A percentile compares a stretch with the other conserved stretches of the same genome.
These are phyloP conservation scores for Calonectria pseudoreteaudii DNA, from an alignment of 2,329 filamentous ascomycete genomes.

Conservation along the genomic window DNA sequence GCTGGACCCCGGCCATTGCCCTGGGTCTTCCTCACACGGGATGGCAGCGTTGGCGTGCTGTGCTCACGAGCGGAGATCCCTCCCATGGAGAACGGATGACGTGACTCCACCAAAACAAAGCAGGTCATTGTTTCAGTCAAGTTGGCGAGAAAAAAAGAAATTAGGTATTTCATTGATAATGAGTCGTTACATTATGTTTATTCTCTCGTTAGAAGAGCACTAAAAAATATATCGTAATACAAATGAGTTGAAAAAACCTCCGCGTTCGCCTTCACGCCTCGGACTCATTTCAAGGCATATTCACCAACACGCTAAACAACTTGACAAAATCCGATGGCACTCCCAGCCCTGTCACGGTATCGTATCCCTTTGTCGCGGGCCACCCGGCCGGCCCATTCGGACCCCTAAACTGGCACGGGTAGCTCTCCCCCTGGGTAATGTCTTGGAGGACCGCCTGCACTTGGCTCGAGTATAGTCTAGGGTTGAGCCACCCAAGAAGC, in stretches of 20 bases:
- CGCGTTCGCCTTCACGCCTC: not conserved
- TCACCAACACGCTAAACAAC: constrained; percentile 49
- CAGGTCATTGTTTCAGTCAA: not conserved
- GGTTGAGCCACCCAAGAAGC: constrained; percentile 66
- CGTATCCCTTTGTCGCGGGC: constrained; percentile 58
- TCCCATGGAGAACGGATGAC: not conserved
- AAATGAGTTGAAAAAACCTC: not conserved
- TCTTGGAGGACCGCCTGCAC: constrained; percentile 55
- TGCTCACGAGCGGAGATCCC: not conserved
- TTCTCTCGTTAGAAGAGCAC: not conserved
- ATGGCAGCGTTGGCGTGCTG: not conserved
- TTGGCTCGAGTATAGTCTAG: constrained; percentile 55
- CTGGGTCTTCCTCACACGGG: not conserved
- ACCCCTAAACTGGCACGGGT: constrained; percentile 52
- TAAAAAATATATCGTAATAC: not conserved
- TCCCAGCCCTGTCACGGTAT: constrained; percentile 63
- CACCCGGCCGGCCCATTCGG: constrained; percentile 55
- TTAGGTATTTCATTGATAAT: not conserved
- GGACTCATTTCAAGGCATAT: constrained; percentile 26
- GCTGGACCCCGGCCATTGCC: not conserved
- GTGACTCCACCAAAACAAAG: constrained; percentile 1
- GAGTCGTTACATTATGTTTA: not conserved
- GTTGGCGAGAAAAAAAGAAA: not conserved
- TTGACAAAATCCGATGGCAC: constrained; percentile 56
- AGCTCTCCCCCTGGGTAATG: constrained; percentile 53